Base-by-base conservation (phyloP, 306 rosid species). In the Geum urbanum region DNA sequence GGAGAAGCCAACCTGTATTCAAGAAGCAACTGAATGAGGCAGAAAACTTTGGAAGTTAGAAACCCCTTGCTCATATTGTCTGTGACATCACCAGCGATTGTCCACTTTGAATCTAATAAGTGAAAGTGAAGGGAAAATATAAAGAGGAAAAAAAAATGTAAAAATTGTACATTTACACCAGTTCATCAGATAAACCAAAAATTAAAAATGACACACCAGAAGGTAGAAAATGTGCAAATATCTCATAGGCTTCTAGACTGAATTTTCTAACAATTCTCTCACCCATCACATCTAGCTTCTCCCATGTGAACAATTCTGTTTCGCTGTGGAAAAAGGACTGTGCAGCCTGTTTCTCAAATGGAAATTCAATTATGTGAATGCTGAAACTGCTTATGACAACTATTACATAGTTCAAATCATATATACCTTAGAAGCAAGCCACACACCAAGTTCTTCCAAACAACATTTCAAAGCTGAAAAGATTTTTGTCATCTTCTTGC, bases 401-500 rank as follows among this genome's bases (percentile, higher is more conserved):
- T 46, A 70, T 74, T 73, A 35, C 57, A 46, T 70, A 6, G 59
- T 32, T 32, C 69, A 67, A 60, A 63, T 22, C n/a, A 49, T 32
- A 5, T 45, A 55, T 76, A 92, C 98, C 97, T 92, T 85, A 62
- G 80, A 65, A 76, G 97, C 83, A 72, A 82, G 75, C 90, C 91
- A 88, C 78, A 84, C 63, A 70, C 98, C 98, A 59, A 92, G 88
- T 11, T 87, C 94, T 46, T 78, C 87, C 82, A 88, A 58, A 80
- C 96, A 90, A 79, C 73, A 92, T 13, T 74, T 47, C 9, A 89
- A 47, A 61, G 81, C 65, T 22, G 60, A 52, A 71, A 43, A 79
- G 43, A 77, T 52, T 78, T 82, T 92, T 37, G 37, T 44, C 39
- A 90, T 80, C 81, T 83, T 81, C 57, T 46, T 84, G 54, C 11